These are phyloP conservation scores for Colletotrichum musae DNA, from an alignment of 2,329 filamentous ascomycete species.

Conservation along the genomic window DNA sequence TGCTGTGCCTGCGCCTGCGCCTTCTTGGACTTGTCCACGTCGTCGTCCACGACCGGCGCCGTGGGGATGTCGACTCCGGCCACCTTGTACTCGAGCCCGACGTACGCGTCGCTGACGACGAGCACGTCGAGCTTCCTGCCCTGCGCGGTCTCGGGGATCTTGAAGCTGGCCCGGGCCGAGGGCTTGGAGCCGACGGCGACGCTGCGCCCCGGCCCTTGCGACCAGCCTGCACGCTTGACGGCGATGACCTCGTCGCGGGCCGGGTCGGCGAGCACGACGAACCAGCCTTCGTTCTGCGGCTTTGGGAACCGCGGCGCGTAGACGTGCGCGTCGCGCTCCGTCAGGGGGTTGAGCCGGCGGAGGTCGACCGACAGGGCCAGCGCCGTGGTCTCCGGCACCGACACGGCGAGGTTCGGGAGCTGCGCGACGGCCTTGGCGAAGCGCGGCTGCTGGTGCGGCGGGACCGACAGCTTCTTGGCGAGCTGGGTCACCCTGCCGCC, in stretches of 20 bases:
- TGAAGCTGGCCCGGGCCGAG: slow-evolving; percentile 70
- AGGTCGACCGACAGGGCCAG: slow-evolving; percentile 75
- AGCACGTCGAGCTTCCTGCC: slow-evolving; percentile 78
- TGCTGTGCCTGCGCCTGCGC: slow-evolving; percentile 40
- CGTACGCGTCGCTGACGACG: slow-evolving; percentile 90
- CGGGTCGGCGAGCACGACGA: slow-evolving; percentile 81
- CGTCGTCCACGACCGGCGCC: slow-evolving; percentile 63
- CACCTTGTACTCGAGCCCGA: slow-evolving; percentile 75
- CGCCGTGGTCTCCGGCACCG: slow-evolving; percentile 72
- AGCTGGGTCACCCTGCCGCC: slow-evolving; percentile 58
- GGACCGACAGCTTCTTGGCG: slow-evolving; percentile 66
- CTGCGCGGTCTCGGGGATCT: slow-evolving; percentile 67
- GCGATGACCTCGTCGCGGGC: slow-evolving; percentile 83
- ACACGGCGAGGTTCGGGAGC: slow-evolving; percentile 79
- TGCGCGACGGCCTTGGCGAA: slow-evolving; percentile 73
- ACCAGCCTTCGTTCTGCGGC: slow-evolving; percentile 94
- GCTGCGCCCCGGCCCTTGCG: slow-evolving; percentile 43
- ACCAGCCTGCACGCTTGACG: slow-evolving; percentile 89
- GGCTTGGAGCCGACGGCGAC: slow-evolving; percentile 61
- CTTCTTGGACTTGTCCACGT: slow-evolving; percentile 61
- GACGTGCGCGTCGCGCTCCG: slow-evolving; percentile 79
- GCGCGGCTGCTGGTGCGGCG: slow-evolving; percentile 57
- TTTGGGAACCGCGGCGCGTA: slow-evolving; percentile 94
- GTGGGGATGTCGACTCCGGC: slow-evolving; percentile 67
- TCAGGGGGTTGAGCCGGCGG: slow-evolving; percentile 75